Evolutionary conservation across 2,329 filamentous ascomycete species (phyloP).

Genomic region (Harringtonia aguacate): DNA sequence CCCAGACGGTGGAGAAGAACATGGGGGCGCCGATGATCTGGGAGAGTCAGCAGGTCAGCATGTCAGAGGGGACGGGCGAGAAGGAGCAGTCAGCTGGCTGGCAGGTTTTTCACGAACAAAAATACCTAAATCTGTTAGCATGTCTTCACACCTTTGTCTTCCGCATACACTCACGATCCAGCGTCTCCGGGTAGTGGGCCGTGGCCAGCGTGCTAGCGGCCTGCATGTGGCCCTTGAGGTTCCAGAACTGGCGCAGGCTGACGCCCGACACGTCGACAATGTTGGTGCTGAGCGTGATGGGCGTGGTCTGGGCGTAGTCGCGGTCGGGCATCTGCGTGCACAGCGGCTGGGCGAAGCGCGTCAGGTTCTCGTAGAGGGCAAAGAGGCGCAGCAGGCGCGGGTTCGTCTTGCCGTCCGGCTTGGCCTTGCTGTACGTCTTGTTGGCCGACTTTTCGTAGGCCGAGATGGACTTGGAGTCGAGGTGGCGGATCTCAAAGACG

Average conservation of each 20-base stretch:
- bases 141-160: not conserved
- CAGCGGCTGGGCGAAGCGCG: slow-evolving; percentile 75
- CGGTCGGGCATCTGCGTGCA: slow-evolving; percentile 67
- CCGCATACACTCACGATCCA: slow-evolving; percentile 60
- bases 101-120: slow-evolving; percentile 4
- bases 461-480: slow-evolving; percentile 72
- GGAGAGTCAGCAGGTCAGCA: slow-evolving; percentile 2
- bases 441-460: slow-evolving; percentile 64
- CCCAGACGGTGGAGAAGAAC: slow-evolving; percentile 91
- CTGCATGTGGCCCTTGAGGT: slow-evolving; percentile 88
- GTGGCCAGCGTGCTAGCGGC: slow-evolving; percentile 80
- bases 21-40: slow-evolving; percentile 77
- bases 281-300: slow-evolving; percentile 85
- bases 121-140: slow-evolving; percentile 1
- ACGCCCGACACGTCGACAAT: slow-evolving; percentile 89
- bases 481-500: slow-evolving; percentile 74
- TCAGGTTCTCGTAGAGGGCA: slow-evolving; percentile 87
- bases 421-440: slow-evolving; percentile 47
- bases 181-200: slow-evolving; percentile 87
- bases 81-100: not conserved
- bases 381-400: slow-evolving; percentile 77
- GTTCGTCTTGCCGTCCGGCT: slow-evolving; percentile 55
- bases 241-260: slow-evolving; percentile 91
- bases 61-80: not conserved
- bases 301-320: slow-evolving; percentile 58